These are phyloP conservation scores for Talaromyces verruculosus DNA, from an alignment of 2,329 filamentous ascomycete genomes.

Conservation along the genomic window DNA sequence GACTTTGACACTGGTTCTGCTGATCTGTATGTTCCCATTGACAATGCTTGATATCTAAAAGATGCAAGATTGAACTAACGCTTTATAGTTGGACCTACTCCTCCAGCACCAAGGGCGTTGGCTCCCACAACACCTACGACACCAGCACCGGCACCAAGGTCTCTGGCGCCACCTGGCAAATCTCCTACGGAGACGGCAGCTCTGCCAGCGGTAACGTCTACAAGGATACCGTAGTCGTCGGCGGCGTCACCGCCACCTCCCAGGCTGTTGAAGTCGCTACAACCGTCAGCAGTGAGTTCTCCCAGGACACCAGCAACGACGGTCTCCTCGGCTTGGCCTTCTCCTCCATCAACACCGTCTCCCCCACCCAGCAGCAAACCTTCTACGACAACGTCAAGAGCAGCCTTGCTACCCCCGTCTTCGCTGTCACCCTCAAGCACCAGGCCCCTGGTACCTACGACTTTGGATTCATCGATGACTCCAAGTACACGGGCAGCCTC, in stretches of 20 bases:
- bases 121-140: slow-evolving; percentile 62
- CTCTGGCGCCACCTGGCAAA: slow-evolving; percentile 56
- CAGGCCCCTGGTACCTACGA: slow-evolving; percentile 20
- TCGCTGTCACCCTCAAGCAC: slow-evolving; percentile 21
- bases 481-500: slow-evolving; percentile 19
- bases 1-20: slow-evolving; percentile 71
- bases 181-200: slow-evolving; percentile 66
- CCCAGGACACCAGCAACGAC: slow-evolving; percentile 54
- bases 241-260: slow-evolving; percentile 56
- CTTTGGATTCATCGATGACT: slow-evolving; percentile 22
- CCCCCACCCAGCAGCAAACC: slow-evolving; percentile 47
- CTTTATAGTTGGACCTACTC: slow-evolving; percentile 64
- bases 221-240: slow-evolving; percentile 63
- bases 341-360: slow-evolving; percentile 56
- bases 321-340: slow-evolving; percentile 63
- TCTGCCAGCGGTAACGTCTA: slow-evolving; percentile 65
- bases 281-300: slow-evolving; percentile 56
- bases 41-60: background rate
- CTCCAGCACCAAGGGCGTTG: slow-evolving; percentile 51
- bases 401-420: slow-evolving; percentile 41
- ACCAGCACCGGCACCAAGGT: slow-evolving; percentile 52
- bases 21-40: slow-evolving; percentile 56
- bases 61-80: slow-evolving; percentile 17
- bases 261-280: slow-evolving; percentile 68
- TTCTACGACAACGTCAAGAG: slow-evolving; percentile 61